Percentiles rank a stretch among this genome's conserved stretches.
Evolutionary conservation across 805 yeast genomes (phyloP).

Genomic region (Ogataea naganishii): DNA sequence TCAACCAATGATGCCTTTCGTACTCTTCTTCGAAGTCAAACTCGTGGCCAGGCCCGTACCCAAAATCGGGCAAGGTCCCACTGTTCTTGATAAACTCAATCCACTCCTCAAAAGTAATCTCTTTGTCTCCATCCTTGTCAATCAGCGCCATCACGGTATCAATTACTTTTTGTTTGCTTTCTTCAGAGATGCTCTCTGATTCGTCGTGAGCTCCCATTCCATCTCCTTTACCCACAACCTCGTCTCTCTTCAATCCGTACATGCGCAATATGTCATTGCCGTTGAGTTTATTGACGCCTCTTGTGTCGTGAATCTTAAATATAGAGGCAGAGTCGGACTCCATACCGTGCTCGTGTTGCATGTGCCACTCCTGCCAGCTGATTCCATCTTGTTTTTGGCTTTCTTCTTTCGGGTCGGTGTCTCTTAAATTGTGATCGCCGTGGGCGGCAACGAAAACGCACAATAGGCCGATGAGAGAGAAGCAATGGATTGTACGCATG

Average conservation of each 20-base stretch:
- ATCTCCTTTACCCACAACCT: conserved; percentile 78
- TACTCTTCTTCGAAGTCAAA: conserved; percentile 83
- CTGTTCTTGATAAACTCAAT: conserved; percentile 49
- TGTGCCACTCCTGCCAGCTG: conserved; percentile 82
- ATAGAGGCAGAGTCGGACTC: conserved; percentile 72
- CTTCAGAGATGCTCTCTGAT: conserved; percentile 48
- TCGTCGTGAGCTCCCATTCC: conserved; percentile 80
- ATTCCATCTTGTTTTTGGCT: conserved; percentile 41
- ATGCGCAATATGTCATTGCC: conserved; percentile 61
- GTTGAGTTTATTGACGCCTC: conserved; percentile 48
- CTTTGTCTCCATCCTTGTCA: conserved; percentile 60
- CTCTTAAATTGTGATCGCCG: too few relatives aligned
- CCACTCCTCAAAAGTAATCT: conserved; percentile 65
- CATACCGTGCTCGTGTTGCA: conserved; percentile 80
- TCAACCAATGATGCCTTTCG: conserved; percentile 90
- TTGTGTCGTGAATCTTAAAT: conserved; percentile 72
- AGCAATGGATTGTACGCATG: too few relatives aligned
- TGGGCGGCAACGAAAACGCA: too few relatives aligned
- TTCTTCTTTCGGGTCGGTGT: conserved; percentile 27
- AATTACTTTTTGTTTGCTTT: conserved; percentile 47
- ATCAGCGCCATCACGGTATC: conserved; percentile 45
- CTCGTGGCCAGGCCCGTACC: conserved; percentile 89
- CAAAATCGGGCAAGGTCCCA: conserved; percentile 80
- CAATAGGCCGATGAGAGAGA: too few relatives aligned
- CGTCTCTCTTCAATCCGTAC: conserved; percentile 70